Evolutionary conservation across 1,284 basidiomycete species (phyloP).

Genomic region (Ceratobasidium sp.): DNA sequence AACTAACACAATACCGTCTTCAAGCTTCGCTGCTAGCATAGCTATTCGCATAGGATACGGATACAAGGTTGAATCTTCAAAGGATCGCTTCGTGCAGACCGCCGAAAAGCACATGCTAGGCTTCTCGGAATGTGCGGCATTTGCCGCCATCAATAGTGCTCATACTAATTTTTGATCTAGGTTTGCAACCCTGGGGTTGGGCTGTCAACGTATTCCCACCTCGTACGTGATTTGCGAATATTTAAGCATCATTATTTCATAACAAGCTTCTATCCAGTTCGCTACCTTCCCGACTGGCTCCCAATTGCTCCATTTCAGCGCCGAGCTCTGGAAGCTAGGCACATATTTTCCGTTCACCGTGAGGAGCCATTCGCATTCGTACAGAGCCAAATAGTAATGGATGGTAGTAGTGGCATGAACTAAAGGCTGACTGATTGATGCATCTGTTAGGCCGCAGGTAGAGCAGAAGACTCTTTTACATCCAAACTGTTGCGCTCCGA

Average conservation of each 20-base stretch:
- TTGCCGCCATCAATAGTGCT: background rate
- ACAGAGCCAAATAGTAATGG: conserved; percentile 9
- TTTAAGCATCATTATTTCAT: too few relatives aligned
- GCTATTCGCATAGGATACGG: conserved; percentile 11
- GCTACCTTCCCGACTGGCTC: conserved; percentile 17
- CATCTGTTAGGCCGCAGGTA: conserved; percentile 3
- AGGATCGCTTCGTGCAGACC: conserved; percentile 1
- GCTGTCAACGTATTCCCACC: conserved; percentile 6
- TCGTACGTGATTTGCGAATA: background rate
- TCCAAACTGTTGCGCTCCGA: background rate
- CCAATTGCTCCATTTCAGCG: conserved; percentile 5
- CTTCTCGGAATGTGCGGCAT: background rate
- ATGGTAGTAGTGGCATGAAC: background rate
- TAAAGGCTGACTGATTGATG: background rate
- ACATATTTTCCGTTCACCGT: background rate
- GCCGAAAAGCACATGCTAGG: conserved; percentile 14
- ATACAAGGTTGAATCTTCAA: conserved; percentile 4
- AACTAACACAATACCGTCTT: background rate
- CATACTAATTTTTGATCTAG: background rate
- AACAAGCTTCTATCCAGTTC: background rate
- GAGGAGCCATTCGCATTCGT: conserved; percentile 15
- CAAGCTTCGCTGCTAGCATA: conserved; percentile 12
- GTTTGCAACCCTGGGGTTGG: background rate
- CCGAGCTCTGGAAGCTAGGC: background rate
- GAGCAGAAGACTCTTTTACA: conserved; percentile 5